phyloP scores from a whole-genome alignment of 1,139 yeast genomes.

The Meyerozyma carpophila region DNA sequence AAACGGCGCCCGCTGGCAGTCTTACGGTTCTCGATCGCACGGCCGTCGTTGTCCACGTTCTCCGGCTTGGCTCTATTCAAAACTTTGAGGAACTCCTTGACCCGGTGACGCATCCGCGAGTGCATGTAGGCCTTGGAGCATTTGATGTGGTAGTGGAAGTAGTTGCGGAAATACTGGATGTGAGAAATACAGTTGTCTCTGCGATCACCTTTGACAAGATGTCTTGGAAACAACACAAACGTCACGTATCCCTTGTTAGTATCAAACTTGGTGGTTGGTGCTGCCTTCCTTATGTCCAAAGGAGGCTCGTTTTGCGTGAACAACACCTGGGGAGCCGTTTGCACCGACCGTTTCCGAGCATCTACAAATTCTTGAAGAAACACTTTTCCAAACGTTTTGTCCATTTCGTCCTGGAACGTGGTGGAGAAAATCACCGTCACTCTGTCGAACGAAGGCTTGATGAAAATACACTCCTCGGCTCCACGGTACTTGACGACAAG shows the following conservation, averaged over 20 bases:
- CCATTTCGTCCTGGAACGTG: constrained; percentile 93
- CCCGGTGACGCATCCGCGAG: constrained; percentile 95
- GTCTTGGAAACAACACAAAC: constrained; percentile 73
- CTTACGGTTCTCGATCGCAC: constrained; percentile 58
- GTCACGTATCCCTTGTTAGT: constrained; percentile 71
- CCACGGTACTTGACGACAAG: constrained; percentile 85
- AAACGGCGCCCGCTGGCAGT: constrained; percentile 84
- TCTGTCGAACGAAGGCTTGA: constrained; percentile 91
- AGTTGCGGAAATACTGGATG: constrained; percentile 87
- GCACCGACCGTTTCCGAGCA: constrained; percentile 93
- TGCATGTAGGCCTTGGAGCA: constrained; percentile 98
- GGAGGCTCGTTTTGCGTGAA: constrained; percentile 92
- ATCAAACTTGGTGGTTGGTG: constrained; percentile 23
- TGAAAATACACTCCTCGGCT: constrained; percentile 76
- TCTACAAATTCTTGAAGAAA: constrained; percentile 96
- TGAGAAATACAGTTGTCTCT: constrained; percentile 83
- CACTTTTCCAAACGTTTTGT: constrained; percentile 89
- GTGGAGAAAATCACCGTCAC: constrained; percentile 96
- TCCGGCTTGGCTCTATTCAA: constrained; percentile 97
- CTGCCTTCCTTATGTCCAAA: constrained; percentile 53
- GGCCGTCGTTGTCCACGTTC: constrained; percentile 65
- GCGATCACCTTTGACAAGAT: constrained; percentile 62
- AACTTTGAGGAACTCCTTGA: constrained; percentile 87
- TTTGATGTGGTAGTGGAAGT: constrained; percentile 97
- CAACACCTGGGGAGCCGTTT: constrained; percentile 96